Evolutionary conservation across 1,284 basidiomycete species (phyloP).

Genomic region (Moesziomyces globuligerus): DNA sequence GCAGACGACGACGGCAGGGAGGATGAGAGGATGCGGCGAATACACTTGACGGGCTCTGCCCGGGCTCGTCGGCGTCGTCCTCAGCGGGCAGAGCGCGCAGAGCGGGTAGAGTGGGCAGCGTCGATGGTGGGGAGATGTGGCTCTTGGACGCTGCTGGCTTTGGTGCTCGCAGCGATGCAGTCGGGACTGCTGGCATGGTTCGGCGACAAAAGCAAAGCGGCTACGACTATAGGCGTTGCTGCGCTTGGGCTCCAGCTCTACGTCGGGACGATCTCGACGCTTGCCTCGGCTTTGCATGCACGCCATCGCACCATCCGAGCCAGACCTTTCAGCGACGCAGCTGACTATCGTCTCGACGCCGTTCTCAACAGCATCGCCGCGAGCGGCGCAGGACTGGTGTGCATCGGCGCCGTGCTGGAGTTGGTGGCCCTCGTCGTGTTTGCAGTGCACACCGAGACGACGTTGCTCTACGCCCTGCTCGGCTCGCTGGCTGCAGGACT

Average conservation of each 20-base stretch:
- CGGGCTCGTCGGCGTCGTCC: too few species aligned
- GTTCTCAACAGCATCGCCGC: not conserved
- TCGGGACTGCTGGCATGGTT: slow-evolving; percentile 6
- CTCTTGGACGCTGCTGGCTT: slow-evolving; percentile 16
- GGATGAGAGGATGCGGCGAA: not conserved
- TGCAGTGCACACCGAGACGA: not conserved
- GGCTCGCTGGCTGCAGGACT: not conserved
- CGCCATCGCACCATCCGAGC: not conserved
- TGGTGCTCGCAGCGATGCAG: slow-evolving; percentile 24
- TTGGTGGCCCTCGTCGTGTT: not conserved
- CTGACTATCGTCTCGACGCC: not conserved
- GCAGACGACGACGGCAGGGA: not conserved
- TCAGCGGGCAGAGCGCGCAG: too few species aligned
- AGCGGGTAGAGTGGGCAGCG: not conserved
- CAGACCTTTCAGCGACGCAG: not conserved
- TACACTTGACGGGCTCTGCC: too few species aligned
- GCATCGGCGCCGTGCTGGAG: slow-evolving; percentile 9
- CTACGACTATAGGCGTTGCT: slow-evolving; percentile 4
- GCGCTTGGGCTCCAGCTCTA: slow-evolving; percentile 28
- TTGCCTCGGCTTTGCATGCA: too few species aligned
- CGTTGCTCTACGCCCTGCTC: not conserved
- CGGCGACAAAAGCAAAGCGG: not conserved
- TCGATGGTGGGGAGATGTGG: not conserved
- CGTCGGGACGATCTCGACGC: slow-evolving; percentile 8
- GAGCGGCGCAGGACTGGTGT: not conserved